Evolutionary conservation across 768 basidiomycete species (phyloP).

Genomic region (Thelephora aurantiotincta): DNA sequence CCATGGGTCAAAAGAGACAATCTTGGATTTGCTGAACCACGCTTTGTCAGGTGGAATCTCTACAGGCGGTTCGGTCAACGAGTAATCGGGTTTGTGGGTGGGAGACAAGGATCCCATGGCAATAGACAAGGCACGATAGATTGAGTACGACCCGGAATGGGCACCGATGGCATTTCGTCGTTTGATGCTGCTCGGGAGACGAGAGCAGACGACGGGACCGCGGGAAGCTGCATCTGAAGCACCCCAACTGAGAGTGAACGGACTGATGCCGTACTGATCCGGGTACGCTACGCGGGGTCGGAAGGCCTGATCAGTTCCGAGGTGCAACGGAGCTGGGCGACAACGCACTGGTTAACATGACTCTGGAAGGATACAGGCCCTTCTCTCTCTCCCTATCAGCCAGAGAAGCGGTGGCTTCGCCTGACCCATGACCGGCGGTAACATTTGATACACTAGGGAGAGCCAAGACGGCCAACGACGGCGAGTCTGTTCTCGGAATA

Average conservation of each 20-base stretch:
- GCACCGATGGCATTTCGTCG: conserved; percentile 89
- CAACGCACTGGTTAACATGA: conserved; percentile 69
- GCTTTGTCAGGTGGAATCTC: conserved; percentile 58
- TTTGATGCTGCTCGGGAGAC: conserved; percentile 74
- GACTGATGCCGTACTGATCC: conserved; percentile 81
- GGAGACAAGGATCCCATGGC: conserved; percentile 78
- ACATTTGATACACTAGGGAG: conserved; percentile 8
- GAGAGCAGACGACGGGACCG: conserved; percentile 82
- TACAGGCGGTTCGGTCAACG: conserved; percentile 75
- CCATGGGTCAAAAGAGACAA: conserved; percentile 90
- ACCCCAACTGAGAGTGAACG: conserved; percentile 74
- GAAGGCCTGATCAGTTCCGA: neutral
- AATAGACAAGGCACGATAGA: conserved; percentile 87
- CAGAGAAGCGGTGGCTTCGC: neutral
- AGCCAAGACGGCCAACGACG: neutral
- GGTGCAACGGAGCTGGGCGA: conserved; percentile 1
- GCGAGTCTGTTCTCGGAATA: neutral
- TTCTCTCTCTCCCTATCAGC: conserved; percentile 59
- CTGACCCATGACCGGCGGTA: neutral
- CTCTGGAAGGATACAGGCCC: conserved; percentile 66
- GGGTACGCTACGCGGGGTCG: conserved; percentile 49
- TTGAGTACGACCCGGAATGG: conserved; percentile 86
- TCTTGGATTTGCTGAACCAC: conserved; percentile 69
- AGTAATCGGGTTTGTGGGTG: conserved; percentile 71
- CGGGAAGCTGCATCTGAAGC: conserved; percentile 46